phyloP scores from a whole-genome alignment of 306 rosid species.

The Canavalia ensiformis region DNA sequence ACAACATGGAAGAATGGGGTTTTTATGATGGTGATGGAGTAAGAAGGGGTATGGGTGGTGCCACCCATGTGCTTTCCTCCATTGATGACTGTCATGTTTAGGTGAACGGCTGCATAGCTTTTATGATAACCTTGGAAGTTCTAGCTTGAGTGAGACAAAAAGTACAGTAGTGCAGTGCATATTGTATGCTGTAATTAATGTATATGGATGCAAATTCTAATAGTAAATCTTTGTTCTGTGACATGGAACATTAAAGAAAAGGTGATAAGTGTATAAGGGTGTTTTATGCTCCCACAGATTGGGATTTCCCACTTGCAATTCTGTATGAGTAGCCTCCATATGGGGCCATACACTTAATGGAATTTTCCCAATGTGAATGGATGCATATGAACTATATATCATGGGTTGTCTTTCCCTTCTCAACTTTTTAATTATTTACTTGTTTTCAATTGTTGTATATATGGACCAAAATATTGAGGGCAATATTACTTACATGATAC shows the following conservation, averaged over 20 bases:
- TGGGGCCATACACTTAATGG: slow-evolving; percentile 50
- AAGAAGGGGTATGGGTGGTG: slow-evolving; percentile 55
- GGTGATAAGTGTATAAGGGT: slow-evolving; percentile 28
- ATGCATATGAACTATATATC: slow-evolving; percentile 59
- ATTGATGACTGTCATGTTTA: slow-evolving; percentile 55
- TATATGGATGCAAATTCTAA: slow-evolving; percentile 42
- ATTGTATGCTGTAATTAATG: slow-evolving; percentile 54
- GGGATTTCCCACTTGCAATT: slow-evolving; percentile 37
- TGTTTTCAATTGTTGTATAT: not conserved
- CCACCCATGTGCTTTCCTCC: slow-evolving; percentile 73
- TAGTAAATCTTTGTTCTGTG: slow-evolving; percentile 55
- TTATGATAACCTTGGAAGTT: slow-evolving; percentile 60
- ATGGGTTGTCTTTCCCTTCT: slow-evolving; percentile 63
- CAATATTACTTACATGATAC: not conserved
- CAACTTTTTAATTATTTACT: not conserved
- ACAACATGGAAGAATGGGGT: slow-evolving; percentile 71
- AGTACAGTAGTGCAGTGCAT: slow-evolving; percentile 53
- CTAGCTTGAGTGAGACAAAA: slow-evolving; percentile 51
- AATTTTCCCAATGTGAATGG: slow-evolving; percentile 44
- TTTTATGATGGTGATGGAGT: not conserved
- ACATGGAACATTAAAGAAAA: slow-evolving; percentile 40
- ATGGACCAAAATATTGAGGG: not conserved
- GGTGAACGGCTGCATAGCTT: slow-evolving; percentile 56
- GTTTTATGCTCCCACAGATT: slow-evolving; percentile 45
- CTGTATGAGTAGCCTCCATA: slow-evolving; percentile 46